Conservation (phyloP, 345 rosid species). For the Kernera saxatilis region DNA sequence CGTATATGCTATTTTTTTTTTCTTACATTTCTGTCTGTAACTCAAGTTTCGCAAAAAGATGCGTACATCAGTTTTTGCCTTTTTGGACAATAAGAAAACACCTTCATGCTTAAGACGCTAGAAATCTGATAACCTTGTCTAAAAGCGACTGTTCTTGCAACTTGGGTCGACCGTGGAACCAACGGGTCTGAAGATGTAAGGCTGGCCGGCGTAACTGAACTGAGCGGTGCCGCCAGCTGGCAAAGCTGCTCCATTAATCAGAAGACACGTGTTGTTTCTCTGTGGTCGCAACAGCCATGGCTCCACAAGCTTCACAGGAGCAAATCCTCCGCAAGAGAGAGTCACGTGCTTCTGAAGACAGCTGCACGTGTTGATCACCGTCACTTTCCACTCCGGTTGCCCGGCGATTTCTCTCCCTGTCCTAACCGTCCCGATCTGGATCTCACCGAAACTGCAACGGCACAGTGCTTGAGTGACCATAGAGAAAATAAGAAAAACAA, state of each 20-base stretch:
- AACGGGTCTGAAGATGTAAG: conserved; percentile 30
- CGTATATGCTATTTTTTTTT: no score
- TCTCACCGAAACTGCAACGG: not conserved
- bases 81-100: no score
- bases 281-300: conserved; percentile 3
- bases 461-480: conserved; percentile 18
- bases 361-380: conserved; percentile 20
- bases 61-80: no score
- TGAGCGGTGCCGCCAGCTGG: not conserved
- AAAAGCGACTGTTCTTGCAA: no score
- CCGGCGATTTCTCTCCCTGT: conserved; percentile 2
- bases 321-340: conserved; percentile 22
- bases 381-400: conserved; percentile 28
- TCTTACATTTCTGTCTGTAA: no score
- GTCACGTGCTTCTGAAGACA: conserved; percentile 16
- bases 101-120: no score
- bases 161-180: no score
- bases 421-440: conserved; percentile 11
- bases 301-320: conserved; percentile 12
- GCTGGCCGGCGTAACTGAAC: conserved; percentile 16
- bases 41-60: no score
- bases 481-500: conserved; percentile 13
- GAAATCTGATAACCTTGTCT: no score
- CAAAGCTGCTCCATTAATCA: conserved; percentile 7
- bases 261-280: conserved; percentile 21